Conservation (phyloP, 2,329 filamentous ascomycete genomes). For the Nannizziopsis barbatae region DNA sequence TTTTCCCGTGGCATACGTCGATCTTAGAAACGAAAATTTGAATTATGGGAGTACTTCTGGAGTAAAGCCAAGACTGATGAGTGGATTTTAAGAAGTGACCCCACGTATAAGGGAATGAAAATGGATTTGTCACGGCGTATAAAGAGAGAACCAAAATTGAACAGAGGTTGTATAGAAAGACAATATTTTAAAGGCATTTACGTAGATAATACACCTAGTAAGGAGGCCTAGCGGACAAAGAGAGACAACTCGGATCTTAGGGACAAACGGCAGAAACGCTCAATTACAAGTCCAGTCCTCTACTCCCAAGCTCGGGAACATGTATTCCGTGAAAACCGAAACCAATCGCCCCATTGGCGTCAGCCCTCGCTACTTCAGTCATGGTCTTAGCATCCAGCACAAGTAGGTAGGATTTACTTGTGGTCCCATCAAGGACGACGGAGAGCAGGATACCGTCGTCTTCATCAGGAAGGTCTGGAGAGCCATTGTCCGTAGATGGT, state of each 20-base stretch:
- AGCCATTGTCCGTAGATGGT: conserved; percentile 17
- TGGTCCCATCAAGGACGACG: conserved; percentile 43
- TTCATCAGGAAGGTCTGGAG: conserved; percentile 26
- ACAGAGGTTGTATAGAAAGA: no score
- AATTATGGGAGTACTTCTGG: no score
- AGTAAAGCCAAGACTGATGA: no score
- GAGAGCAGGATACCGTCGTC: conserved; percentile 45
- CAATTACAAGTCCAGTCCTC: conserved; percentile 3
- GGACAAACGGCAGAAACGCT: no score
- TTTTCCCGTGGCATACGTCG: no score
- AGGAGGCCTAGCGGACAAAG: not conserved
- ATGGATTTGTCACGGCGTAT: no score
- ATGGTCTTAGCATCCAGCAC: conserved; percentile 41
- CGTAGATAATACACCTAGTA: not conserved
- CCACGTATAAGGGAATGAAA: no score
- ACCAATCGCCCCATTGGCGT: conserved; percentile 38
- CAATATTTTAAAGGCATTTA: no score
- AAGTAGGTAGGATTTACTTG: conserved; percentile 43
- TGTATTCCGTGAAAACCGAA: conserved; percentile 46
- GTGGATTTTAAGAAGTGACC: no score
- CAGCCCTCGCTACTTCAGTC: conserved; percentile 41
- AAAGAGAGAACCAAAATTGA: no score
- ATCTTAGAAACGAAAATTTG: no score
- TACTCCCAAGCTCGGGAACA: conserved; percentile 17
- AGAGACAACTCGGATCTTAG: not conserved